Base-by-base conservation (phyloP, 805 yeast genomes). In the Candida tammaniensis region DNA sequence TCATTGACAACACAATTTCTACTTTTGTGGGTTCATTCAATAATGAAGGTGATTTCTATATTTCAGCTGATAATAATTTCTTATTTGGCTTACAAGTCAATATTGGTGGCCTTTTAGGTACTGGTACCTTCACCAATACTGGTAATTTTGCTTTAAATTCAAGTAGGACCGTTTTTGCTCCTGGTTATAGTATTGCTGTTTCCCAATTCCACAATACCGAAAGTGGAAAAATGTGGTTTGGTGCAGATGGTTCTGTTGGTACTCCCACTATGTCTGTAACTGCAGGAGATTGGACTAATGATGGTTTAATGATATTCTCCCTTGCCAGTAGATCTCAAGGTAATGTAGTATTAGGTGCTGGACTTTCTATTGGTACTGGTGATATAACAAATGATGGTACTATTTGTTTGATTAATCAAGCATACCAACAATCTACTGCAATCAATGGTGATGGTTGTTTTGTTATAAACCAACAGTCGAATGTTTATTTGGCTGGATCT, bases 321-420 rank as follows among this genome's bases (percentile, higher is more conserved):
- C 55, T 52, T 34, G 29, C 36, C 9, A 21, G 21, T 4, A 51
- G 54, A 38, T 38, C 44, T 23, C 20, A 43, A 5, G 43, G 44
- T 7, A 10, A 30, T 4, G 52, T 42, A 12, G 27, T 27, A 14
- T 34, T 51, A 16, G 54, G 51, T 13, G 25, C 36, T 17, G 34
- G 24, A 9, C 18, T 18, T 15, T 25, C 13, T 4, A 29, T 40
- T 7, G 42, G 49, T 17, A 28, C 30, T 11, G 31, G 40, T 1
- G 48, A 51, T 14, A 42, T 43, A 32, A 14, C 38, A 31, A 33
- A 55, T 29, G 21, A 30, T 15, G 60, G 60, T 31, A 44, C 47
- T 12, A 46, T 55, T 21, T 55, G 61, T 44, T 47, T 55, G 24
- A 30, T 38, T 31, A 53, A 51, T 27, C 40, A 44, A 17, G 36